Evolutionary conservation across 1,284 basidiomycete species (phyloP), one percentile per base, ranked within the genome.

Genomic region (Ustilago hordei): DNA sequence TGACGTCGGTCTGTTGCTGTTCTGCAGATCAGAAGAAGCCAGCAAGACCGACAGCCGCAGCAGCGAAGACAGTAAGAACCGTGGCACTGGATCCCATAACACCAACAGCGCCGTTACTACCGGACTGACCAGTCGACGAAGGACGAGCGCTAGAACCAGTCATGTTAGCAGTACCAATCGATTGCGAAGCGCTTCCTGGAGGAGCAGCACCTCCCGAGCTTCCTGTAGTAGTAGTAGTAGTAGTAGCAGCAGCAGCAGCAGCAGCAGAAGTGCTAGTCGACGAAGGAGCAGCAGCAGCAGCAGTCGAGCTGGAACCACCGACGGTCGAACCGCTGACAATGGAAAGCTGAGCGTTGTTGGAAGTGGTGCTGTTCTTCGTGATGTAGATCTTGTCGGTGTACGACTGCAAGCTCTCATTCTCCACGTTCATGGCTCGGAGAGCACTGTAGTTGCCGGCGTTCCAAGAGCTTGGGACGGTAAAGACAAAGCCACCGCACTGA

Each of bases 311-410:
- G 17, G 36, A 58, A 23, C 54, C 31, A 19, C 41, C 58, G 4
- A 54, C 48, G 4, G 60, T 72, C 19, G 58, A 61, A 0, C 69
- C 67, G 35, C 69, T 71, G 36, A 79, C 64, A 34, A 74, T 64
- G 13, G 66, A 61, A 23, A 77, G 60, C 3, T 56, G 28, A 0
- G 52, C 73, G 28, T 67, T 39, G 55, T 56, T 64, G 45, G 62
- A 53, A 8, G 67, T 74, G 48, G 55, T 64, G 52, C 47, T 56
- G 69, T 80, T 80, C 36, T 75, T 48, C 13, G 59, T 67, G 52
- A 81, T 80, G 43, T 69, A 64, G 32, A 82, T 73, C 59, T 75
- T 78, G 61, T 82, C 80, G 19, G 80, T 82, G 64, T 63, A 82
- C n/a, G 76, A 79, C 48, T 73, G 60, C n/a, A 82, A 39, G 19